phyloP scores from a whole-genome alignment of 2,329 filamentous ascomycete species.

The Aspergillus sp. region DNA sequence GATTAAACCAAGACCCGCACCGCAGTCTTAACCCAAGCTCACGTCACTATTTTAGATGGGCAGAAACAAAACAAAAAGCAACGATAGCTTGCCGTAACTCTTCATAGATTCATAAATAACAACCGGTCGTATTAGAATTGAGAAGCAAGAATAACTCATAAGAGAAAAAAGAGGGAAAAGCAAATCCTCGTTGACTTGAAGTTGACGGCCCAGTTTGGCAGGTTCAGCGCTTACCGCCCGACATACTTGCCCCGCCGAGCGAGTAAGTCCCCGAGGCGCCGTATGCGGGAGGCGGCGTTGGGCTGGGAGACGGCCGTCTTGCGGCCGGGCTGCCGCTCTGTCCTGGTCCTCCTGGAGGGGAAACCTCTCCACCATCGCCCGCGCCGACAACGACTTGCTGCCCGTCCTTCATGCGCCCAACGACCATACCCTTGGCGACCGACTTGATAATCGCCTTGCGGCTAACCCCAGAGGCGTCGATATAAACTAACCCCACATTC shows the following conservation, averaged over 20 bases:
- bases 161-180: not conserved
- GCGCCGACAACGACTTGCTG: conserved; percentile 49
- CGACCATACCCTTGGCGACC: conserved; percentile 88
- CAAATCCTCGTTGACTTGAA: not conserved
- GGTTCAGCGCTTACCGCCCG: conserved; percentile 30
- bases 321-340: conserved; percentile 23
- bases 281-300: conserved; percentile 44
- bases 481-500: conserved; percentile 96
- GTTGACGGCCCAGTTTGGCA: not conserved
- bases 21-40: not conserved
- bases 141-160: not conserved
- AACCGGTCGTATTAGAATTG: not conserved
- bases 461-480: conserved; percentile 91
- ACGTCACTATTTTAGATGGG: not conserved
- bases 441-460: conserved; percentile 87
- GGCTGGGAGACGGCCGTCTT: conserved; percentile 33
- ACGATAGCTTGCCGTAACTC: not conserved
- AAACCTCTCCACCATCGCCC: conserved; percentile 45
- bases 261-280: conserved; percentile 36
- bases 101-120: not conserved
- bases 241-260: conserved; percentile 31
- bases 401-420: conserved; percentile 50
- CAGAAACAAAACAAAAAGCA: not conserved
- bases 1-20: not conserved
- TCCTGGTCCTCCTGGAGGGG: conserved; percentile 10